Percentiles rank a stretch among this genome's conserved stretches.
These are phyloP conservation scores for Xerocomellus chrysenteron DNA, from an alignment of 768 basidiomycete species.

Conservation along the genomic window DNA sequence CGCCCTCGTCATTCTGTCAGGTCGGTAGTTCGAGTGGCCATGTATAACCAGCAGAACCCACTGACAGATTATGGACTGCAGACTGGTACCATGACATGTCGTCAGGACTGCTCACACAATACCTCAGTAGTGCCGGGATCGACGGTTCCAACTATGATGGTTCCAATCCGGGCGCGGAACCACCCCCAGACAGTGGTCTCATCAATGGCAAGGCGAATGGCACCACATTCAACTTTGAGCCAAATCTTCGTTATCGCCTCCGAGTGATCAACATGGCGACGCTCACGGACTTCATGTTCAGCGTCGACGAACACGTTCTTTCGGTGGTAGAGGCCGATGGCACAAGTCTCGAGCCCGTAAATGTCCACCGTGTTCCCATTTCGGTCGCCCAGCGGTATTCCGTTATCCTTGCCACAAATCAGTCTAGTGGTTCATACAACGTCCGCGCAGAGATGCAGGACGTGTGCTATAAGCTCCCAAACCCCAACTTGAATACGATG, in stretches of 20 bases:
- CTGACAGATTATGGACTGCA: neutral
- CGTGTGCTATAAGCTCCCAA: slow-evolving; percentile 30
- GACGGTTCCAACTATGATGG: slow-evolving; percentile 33
- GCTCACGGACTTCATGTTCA: slow-evolving; percentile 46
- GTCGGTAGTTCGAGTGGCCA: slow-evolving; percentile 20
- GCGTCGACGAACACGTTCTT: slow-evolving; percentile 46
- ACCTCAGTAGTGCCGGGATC: slow-evolving; percentile 25
- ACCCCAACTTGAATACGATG: slow-evolving; percentile 28
- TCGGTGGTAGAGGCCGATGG: slow-evolving; percentile 51
- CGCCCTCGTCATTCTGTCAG: slow-evolving; percentile 36
- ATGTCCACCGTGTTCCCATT: slow-evolving; percentile 40
- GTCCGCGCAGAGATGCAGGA: slow-evolving; percentile 40
- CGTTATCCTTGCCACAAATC: slow-evolving; percentile 44
- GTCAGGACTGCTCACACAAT: slow-evolving; percentile 29
- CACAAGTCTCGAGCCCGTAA: slow-evolving; percentile 38
- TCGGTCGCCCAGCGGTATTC: slow-evolving; percentile 51
- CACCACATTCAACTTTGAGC: slow-evolving; percentile 33
- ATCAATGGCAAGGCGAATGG: slow-evolving; percentile 32
- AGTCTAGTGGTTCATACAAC: slow-evolving; percentile 34
- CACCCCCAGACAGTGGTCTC: slow-evolving; percentile 39
- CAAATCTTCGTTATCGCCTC: slow-evolving; percentile 42
- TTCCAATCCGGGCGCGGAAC: slow-evolving; percentile 34
- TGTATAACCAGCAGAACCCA: neutral
- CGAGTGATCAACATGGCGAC: slow-evolving; percentile 49
- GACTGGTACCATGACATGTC: slow-evolving; percentile 38